phyloP scores from a whole-genome alignment of 192 early-diverging fungal species.

The Phlyctochytrium bullatum region DNA sequence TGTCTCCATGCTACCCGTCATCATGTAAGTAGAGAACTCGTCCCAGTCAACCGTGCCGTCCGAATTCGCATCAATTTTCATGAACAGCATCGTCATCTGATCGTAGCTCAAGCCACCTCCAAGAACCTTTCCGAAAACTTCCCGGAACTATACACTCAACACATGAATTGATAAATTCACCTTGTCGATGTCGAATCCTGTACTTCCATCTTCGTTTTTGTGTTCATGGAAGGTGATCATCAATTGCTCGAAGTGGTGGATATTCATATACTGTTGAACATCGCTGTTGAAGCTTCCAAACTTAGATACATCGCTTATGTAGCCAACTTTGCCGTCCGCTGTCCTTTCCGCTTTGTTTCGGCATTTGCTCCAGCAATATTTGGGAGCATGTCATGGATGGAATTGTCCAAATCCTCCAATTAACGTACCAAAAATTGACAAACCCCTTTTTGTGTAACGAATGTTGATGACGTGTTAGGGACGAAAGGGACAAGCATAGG shows the following conservation, averaged over 20 bases:
- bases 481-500: too few species aligned
- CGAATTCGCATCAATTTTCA: conserved; percentile 69
- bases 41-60: conserved; percentile 66
- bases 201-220: conserved; percentile 53
- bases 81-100: conserved; percentile 70
- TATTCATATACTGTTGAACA: conserved; percentile 61
- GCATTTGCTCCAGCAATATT: too few species aligned
- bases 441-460: too few species aligned
- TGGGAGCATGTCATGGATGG: too few species aligned
- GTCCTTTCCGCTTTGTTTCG: background rate
- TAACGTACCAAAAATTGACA: too few species aligned
- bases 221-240: conserved; percentile 55
- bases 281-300: conserved; percentile 37
- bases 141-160: conserved; percentile 61
- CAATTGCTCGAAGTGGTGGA: conserved; percentile 62
- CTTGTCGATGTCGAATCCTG: conserved; percentile 61
- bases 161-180: too few species aligned
- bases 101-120: conserved; percentile 56
- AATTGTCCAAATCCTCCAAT: too few species aligned
- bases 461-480: too few species aligned
- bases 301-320: background rate
- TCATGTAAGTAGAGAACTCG: conserved; percentile 67
- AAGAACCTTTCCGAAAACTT: conserved; percentile 61
- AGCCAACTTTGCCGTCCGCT: background rate
- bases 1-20: conserved; percentile 48